Conservation (phyloP, 2,329 filamentous ascomycete genomes). For the Diplodia corticola region DNA sequence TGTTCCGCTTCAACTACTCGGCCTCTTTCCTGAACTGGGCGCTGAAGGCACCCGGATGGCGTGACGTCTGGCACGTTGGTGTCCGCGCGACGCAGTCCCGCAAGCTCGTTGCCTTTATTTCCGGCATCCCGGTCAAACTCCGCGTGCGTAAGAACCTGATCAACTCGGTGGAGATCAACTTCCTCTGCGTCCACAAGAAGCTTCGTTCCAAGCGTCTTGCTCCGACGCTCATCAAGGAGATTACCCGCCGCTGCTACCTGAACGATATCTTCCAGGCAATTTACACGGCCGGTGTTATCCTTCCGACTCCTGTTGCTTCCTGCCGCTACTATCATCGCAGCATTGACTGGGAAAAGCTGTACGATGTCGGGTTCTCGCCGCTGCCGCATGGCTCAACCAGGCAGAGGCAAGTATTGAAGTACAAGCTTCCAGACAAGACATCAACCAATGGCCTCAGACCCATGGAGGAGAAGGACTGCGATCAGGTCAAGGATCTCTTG, state of each 20-base stretch:
- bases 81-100: slow-evolving; percentile 80
- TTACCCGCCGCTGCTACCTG: slow-evolving; percentile 87
- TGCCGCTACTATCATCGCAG: slow-evolving; percentile 95
- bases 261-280: slow-evolving; percentile 90
- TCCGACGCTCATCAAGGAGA: slow-evolving; percentile 95
- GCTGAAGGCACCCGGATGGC: slow-evolving; percentile 91
- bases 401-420: slow-evolving; percentile 80
- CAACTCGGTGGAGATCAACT: slow-evolving; percentile 91
- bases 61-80: slow-evolving; percentile 90
- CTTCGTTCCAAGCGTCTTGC: slow-evolving; percentile 88
- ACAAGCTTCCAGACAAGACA: slow-evolving; percentile 74
- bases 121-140: slow-evolving; percentile 82
- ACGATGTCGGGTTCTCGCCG: slow-evolving; percentile 91
- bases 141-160: slow-evolving; percentile 75
- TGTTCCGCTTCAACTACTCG: slow-evolving; percentile 98
- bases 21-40: slow-evolving; percentile 89
- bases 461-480: slow-evolving; percentile 78
- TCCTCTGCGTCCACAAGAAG: slow-evolving; percentile 98
- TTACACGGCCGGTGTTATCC: slow-evolving; percentile 88
- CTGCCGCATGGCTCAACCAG: slow-evolving; percentile 82
- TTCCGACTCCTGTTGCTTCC: slow-evolving; percentile 88
- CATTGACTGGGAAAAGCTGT: slow-evolving; percentile 93
- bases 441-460: slow-evolving; percentile 72
- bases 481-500: slow-evolving; percentile 72
- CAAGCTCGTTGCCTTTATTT: slow-evolving; percentile 94